Percentiles rank a stretch among this genome's conserved stretches.
These are phyloP conservation scores for Tetradesmus obliquus DNA, from an alignment of 139 green algal genomes.

Conservation along the genomic window DNA sequence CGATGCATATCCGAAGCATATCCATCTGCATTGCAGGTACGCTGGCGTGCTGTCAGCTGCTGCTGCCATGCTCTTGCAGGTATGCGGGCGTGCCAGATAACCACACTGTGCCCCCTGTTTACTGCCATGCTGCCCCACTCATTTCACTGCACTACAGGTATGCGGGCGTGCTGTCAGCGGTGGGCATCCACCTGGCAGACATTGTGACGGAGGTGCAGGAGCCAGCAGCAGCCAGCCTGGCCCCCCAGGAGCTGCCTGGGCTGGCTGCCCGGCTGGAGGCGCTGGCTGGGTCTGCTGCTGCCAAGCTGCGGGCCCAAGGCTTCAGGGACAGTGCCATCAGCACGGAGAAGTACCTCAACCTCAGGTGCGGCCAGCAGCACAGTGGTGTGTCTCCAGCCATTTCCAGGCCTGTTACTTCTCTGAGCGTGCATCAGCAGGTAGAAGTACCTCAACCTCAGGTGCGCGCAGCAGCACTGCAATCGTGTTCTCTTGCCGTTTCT, in stretches of 20 bases:
- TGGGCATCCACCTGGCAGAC: conserved; percentile 96
- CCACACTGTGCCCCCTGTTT: too few relatives aligned
- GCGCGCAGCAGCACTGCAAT: not conserved
- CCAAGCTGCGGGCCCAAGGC: conserved; percentile 70
- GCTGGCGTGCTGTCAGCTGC: conserved; percentile 89
- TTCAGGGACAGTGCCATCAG: conserved; percentile 69
- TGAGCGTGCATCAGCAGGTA: conserved; percentile 61
- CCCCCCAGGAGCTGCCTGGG: conserved; percentile 2
- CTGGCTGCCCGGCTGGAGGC: conserved; percentile 70
- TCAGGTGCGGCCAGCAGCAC: conserved; percentile 63
- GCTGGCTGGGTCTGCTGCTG: conserved; percentile 60
- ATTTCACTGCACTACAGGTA: conserved; percentile 53
- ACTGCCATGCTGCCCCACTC: too few relatives aligned
- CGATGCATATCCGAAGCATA: too few relatives aligned
- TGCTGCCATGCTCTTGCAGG: too few relatives aligned
- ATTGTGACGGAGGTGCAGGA: conserved; percentile 93
- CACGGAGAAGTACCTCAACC: conserved; percentile 89
- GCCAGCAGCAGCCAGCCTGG: conserved; percentile 70
- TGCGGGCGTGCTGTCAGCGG: conserved; percentile 91
- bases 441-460: conserved; percentile 76
- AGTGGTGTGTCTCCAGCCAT: too few relatives aligned
- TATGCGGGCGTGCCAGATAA: too few relatives aligned
- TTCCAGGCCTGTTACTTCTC: too few relatives aligned
- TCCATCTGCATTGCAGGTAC: conserved; percentile 53
- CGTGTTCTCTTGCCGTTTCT: too few relatives aligned